Conservation (phyloP, 1,284 basidiomycete genomes). For the Trametes polyzona region DNA sequence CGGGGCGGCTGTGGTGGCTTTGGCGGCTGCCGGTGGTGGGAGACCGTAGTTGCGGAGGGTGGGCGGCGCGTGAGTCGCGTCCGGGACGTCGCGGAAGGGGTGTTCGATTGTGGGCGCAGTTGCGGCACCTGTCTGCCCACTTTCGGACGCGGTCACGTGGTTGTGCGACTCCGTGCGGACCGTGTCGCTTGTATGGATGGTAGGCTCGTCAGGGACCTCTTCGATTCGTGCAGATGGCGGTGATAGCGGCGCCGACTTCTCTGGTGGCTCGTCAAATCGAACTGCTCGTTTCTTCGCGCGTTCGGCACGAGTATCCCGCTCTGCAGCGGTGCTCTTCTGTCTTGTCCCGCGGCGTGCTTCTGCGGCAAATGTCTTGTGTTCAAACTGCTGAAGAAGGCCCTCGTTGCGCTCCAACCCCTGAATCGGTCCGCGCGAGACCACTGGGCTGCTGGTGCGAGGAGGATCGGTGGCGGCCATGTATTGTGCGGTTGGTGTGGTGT, state of each 20-base stretch:
- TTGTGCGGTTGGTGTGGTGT: neutral
- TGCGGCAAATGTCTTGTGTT: neutral
- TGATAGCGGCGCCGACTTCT: neutral
- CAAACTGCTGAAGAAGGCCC: neutral
- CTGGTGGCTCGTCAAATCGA: neutral
- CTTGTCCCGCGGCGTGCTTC: neutral
- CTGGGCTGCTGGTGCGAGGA: neutral
- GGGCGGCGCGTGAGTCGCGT: conserved; percentile 9
- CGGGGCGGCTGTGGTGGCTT: neutral
- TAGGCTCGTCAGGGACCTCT: neutral
- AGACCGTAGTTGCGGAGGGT: neutral
- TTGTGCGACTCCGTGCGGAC: neutral
- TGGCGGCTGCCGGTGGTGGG: neutral
- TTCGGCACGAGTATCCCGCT: neutral
- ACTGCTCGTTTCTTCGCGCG: no score
- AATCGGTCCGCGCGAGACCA: neutral
- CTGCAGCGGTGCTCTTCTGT: neutral
- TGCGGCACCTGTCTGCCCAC: neutral
- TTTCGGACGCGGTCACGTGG: no score
- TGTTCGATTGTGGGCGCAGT: neutral
- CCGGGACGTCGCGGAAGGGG: conserved; percentile 4
- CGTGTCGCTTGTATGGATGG: neutral
- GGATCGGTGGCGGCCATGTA: neutral
- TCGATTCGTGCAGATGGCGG: conserved; percentile 1
- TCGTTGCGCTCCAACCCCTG: neutral